These are phyloP conservation scores for Hygrophila difformis DNA, from an alignment of 257 asterid genomes.

Conservation along the genomic window DNA sequence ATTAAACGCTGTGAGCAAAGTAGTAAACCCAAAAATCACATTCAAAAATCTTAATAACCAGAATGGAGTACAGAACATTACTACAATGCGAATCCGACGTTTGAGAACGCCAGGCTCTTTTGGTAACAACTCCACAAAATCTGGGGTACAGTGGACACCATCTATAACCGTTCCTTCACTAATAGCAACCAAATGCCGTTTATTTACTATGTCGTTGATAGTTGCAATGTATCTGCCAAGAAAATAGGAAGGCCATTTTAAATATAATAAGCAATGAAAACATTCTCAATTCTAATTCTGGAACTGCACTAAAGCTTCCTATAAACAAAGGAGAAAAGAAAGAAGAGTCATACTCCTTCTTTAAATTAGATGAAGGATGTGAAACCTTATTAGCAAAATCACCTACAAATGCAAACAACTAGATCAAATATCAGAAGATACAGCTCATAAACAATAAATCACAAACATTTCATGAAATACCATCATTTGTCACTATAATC, in stretches of 20 bases:
- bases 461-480: conserved; percentile 19
- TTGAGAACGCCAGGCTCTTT: conserved; percentile 68
- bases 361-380: conserved; percentile 88
- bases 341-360: conserved; percentile 75
- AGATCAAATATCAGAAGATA: neutral
- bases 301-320: neutral
- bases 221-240: conserved; percentile 79
- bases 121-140: conserved; percentile 78
- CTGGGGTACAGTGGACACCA: conserved; percentile 81
- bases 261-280: conserved; percentile 9
- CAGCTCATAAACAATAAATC: conserved; percentile 4
- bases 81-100: conserved; percentile 90
- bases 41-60: too few species aligned
- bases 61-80: conserved; percentile 18
- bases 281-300: neutral
- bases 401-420: conserved; percentile 41
- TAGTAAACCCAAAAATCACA: too few species aligned
- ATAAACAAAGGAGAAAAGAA: conserved; percentile 10
- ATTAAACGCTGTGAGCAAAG: too few species aligned
- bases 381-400: conserved; percentile 87
- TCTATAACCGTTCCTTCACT: conserved; percentile 84
- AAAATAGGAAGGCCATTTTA: conserved; percentile 14
- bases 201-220: conserved; percentile 51
- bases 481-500: conserved; percentile 93
- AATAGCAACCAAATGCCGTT: conserved; percentile 61